phyloP scores from a whole-genome alignment of 2,329 filamentous ascomycete species.

The Colletotrichum incanum region DNA sequence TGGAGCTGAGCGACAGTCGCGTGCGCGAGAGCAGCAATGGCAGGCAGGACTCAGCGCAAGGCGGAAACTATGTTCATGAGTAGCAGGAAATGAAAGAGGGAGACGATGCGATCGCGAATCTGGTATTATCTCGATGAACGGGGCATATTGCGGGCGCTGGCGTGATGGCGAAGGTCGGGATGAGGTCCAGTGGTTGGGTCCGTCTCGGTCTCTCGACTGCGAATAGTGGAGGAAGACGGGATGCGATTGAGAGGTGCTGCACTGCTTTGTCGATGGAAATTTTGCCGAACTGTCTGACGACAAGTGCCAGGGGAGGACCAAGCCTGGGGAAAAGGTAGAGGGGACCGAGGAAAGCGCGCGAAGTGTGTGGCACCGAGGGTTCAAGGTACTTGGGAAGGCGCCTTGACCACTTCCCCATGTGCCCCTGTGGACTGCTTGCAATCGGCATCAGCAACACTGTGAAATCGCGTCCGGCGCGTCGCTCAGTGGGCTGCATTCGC shows the following conservation, averaged over 20 bases:
- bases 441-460: constrained; percentile 29
- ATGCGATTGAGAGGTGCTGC: constrained; percentile 39
- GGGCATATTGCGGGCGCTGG: constrained; percentile 57
- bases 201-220: constrained; percentile 36
- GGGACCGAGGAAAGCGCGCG: constrained; percentile 42
- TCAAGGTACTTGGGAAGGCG: neutral
- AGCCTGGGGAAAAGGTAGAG: constrained; percentile 46
- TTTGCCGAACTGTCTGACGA: constrained; percentile 52
- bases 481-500: constrained; percentile 15
- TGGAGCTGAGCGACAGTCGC: constrained; percentile 56
- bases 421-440: constrained; percentile 28
- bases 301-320: constrained; percentile 41
- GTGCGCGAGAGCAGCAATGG: constrained; percentile 57
- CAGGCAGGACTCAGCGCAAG: constrained; percentile 59
- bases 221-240: constrained; percentile 38
- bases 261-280: constrained; percentile 50
- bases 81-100: constrained; percentile 57
- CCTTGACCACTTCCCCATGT: constrained; percentile 28
- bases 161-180: constrained; percentile 56
- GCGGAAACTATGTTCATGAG: constrained; percentile 60
- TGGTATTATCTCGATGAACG: constrained; percentile 61
- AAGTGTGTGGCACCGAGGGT: neutral
- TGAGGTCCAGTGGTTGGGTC: constrained; percentile 45
- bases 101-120: constrained; percentile 60
- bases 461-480: constrained; percentile 44